Percentiles rank a stretch among this genome's conserved stretches.
These are phyloP conservation scores for Royoungia palumana DNA, from an alignment of 768 basidiomycete species.

Conservation along the genomic window DNA sequence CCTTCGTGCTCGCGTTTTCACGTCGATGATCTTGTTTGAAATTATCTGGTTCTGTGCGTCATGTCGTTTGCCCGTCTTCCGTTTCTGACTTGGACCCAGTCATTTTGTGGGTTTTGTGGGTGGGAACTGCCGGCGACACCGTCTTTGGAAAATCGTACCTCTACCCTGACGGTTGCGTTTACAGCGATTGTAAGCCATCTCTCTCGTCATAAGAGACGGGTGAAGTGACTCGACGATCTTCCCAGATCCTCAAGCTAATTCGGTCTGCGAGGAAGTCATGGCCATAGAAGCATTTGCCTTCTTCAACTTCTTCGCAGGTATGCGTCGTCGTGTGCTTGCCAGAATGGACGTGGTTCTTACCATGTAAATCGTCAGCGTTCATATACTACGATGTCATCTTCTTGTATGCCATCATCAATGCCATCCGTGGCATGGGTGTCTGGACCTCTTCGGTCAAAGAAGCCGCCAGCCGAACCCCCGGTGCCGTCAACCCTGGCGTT, in stretches of 20 bases:
- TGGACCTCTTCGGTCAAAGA: conserved; percentile 25
- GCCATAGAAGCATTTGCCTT: conserved; percentile 22
- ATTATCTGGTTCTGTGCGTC: conserved; percentile 26
- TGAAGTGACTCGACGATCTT: background rate
- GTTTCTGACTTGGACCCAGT: conserved; percentile 9
- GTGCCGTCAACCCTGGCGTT: background rate
- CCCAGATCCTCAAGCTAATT: conserved; percentile 9
- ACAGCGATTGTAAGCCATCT: conserved; percentile 5
- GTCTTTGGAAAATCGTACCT: conserved; percentile 1
- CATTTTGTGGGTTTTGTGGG: conserved; percentile 24
- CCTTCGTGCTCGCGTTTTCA: conserved; percentile 9
- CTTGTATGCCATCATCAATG: conserved; percentile 22
- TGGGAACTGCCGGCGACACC: conserved; percentile 12
- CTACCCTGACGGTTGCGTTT: conserved; percentile 20
- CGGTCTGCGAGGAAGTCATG: conserved; percentile 18
- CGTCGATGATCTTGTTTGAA: conserved; percentile 25
- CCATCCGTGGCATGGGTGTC: conserved; percentile 19
- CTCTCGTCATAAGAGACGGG: background rate
- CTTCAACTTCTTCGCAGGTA: conserved; percentile 24
- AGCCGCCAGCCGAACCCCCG: conserved; percentile 2
- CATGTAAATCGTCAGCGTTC: conserved; percentile 14
- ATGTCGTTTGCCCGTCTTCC: background rate
- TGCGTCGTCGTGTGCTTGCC: background rate
- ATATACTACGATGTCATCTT: conserved; percentile 22
- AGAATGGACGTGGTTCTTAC: background rate